Percentiles rank a stretch among this genome's conserved stretches.
Evolutionary conservation across 768 basidiomycete species (phyloP).

Genomic region (Mycena rebaudengoi): DNA sequence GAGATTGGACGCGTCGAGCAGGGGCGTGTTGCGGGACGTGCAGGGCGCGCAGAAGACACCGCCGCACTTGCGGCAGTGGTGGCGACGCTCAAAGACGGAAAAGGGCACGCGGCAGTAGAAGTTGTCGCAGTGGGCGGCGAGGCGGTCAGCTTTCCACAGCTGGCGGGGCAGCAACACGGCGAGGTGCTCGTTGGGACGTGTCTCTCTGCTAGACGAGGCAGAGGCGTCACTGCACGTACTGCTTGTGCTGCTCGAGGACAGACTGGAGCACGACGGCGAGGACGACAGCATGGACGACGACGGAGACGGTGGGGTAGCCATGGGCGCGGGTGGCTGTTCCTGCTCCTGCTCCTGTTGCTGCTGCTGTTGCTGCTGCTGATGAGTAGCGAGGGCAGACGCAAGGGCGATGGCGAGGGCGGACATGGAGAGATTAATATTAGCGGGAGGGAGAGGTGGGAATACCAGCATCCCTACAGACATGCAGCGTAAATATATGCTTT

Average conservation of each 20-base stretch:
- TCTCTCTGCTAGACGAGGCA: slow-evolving; percentile 43
- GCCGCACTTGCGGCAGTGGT: slow-evolving; percentile 88
- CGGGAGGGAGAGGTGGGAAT: not conserved
- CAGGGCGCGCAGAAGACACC: slow-evolving; percentile 78
- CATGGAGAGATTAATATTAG: not conserved
- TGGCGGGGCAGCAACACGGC: slow-evolving; percentile 75
- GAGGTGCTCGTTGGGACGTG: slow-evolving; percentile 73
- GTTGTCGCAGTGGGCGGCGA: slow-evolving; percentile 73
- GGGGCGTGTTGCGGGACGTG: slow-evolving; percentile 63
- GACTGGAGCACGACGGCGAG: slow-evolving; percentile 38
- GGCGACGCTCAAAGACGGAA: slow-evolving; percentile 76
- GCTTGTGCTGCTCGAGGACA: slow-evolving; percentile 18
- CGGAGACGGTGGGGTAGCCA: slow-evolving; percentile 24
- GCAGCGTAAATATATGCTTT: not conserved
- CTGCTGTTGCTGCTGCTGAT: not conserved
- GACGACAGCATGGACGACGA: slow-evolving; percentile 40
- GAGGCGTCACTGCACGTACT: slow-evolving; percentile 30
- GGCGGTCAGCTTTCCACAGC: slow-evolving; percentile 82
- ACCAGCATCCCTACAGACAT: not conserved
- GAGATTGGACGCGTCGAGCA: slow-evolving; percentile 79
- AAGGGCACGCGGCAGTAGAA: slow-evolving; percentile 74
- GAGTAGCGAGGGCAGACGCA: not conserved
- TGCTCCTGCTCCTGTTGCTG: not conserved
- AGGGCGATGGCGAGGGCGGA: slow-evolving; percentile 13
- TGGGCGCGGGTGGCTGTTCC: not conserved